Conservation (phyloP, 805 yeast genomes). For the Ogataea ganodermae region DNA sequence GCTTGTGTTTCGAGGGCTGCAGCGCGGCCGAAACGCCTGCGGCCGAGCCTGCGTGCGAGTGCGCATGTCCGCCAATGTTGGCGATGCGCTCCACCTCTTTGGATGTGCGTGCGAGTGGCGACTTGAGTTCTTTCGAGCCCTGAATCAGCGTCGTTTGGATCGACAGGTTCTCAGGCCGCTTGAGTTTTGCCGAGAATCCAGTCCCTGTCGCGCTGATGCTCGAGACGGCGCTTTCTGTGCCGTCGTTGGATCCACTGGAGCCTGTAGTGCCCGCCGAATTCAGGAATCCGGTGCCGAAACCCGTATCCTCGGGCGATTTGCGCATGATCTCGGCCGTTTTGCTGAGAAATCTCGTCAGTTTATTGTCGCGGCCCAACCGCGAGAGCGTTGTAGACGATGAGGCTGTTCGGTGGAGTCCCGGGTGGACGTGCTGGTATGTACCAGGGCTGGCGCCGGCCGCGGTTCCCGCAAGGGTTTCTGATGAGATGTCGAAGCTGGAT, state of each 20-base stretch:
- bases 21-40: slow-evolving; percentile 2
- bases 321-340: slow-evolving; percentile 27
- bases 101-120: slow-evolving; percentile 34
- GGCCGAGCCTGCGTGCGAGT: slow-evolving; percentile 11
- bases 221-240: slow-evolving; percentile 4
- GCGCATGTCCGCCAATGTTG: slow-evolving; percentile 17
- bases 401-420: slow-evolving; percentile 20
- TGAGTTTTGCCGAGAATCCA: slow-evolving; percentile 26
- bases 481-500: slow-evolving; percentile 15
- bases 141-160: slow-evolving; percentile 31
- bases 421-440: slow-evolving; percentile 1
- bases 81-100: slow-evolving; percentile 36
- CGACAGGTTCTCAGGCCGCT: slow-evolving; percentile 30
- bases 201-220: not conserved
- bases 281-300: not conserved
- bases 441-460: too few relatives aligned
- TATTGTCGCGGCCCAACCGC: slow-evolving; percentile 25
- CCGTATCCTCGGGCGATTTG: slow-evolving; percentile 18
- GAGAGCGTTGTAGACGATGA: slow-evolving; percentile 29
- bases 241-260: slow-evolving; percentile 13
- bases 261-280: not conserved
- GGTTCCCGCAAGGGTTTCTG: not conserved
- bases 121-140: slow-evolving; percentile 30
- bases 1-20: slow-evolving; percentile 25
- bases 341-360: slow-evolving; percentile 24